Conservation (phyloP, 495 filamentous ascomycete species). For the Penicillium canescens region DNA sequence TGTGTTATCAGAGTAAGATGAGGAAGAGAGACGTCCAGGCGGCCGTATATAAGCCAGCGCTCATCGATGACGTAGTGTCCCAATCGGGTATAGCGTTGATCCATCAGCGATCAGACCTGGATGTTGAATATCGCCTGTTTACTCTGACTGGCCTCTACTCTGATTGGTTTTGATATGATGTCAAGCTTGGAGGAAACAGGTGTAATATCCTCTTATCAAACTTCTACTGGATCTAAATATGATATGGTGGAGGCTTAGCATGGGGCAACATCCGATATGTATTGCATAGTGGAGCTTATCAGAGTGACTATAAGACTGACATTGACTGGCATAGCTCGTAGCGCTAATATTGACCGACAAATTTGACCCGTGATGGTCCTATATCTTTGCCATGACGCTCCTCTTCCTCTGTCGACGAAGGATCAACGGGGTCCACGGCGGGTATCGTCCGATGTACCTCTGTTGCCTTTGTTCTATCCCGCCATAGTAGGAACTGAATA, state of each 20-base stretch:
- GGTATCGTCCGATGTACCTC: background rate
- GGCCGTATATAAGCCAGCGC: background rate
- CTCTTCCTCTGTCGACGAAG: background rate
- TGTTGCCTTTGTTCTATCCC: background rate
- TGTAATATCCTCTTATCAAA: no score
- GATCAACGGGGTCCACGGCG: background rate
- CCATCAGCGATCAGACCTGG: no score
- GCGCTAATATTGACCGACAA: background rate
- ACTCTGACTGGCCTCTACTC: no score
- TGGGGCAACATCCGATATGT: no score
- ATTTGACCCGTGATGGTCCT: background rate
- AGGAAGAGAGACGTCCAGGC: background rate
- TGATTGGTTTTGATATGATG: no score
- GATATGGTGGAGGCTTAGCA: no score
- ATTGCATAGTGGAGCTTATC: no score
- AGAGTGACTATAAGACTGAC: no score
- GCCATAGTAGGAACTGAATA: conserved; percentile 3
- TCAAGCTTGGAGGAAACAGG: no score
- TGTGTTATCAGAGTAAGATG: background rate
- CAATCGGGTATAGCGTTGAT: no score
- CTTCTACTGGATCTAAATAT: no score
- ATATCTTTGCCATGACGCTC: background rate
- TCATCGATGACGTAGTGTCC: conserved; percentile 1
- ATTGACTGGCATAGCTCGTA: background rate
- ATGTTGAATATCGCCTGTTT: no score